These are phyloP conservation scores for Iberis amara DNA, from an alignment of 441 rosid species.

Conservation along the genomic window DNA sequence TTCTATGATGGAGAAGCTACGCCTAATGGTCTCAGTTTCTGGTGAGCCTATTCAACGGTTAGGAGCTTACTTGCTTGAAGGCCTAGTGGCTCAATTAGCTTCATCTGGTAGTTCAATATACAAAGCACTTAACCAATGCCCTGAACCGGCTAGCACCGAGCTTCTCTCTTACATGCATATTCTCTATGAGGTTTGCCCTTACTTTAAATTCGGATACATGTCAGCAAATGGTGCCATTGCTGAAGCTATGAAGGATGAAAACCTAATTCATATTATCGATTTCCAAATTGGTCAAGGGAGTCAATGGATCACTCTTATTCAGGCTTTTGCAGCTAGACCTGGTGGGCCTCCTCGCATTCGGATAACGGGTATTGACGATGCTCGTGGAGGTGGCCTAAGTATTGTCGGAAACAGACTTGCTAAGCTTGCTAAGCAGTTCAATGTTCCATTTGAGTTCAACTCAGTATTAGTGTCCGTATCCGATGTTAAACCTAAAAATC, in stretches of 20 bases:
- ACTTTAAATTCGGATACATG: slow-evolving; percentile 84
- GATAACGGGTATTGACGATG: slow-evolving; percentile 74
- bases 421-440: slow-evolving; percentile 51
- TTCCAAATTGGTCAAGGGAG: slow-evolving; percentile 80
- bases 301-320: slow-evolving; percentile 81
- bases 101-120: slow-evolving; percentile 76
- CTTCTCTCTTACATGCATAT: slow-evolving; percentile 77
- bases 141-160: slow-evolving; percentile 61
- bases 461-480: slow-evolving; percentile 46
- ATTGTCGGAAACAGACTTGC: slow-evolving; percentile 63
- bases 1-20: slow-evolving; percentile 60
- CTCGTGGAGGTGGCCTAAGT: slow-evolving; percentile 65
- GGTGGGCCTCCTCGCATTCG: slow-evolving; percentile 84
- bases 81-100: slow-evolving; percentile 66
- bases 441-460: slow-evolving; percentile 73
- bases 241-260: slow-evolving; percentile 83
- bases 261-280: slow-evolving; percentile 69
- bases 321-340: slow-evolving; percentile 90
- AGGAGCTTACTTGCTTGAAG: slow-evolving; percentile 83
- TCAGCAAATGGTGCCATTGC: slow-evolving; percentile 91
- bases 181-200: slow-evolving; percentile 80
- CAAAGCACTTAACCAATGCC: slow-evolving; percentile 44
- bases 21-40: slow-evolving; percentile 66
- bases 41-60: slow-evolving; percentile 82
- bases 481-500: slow-evolving; percentile 43